These are phyloP conservation scores for Lunasporangiospora selenospora DNA, from an alignment of 192 early-diverging fungal genomes.

Conservation along the genomic window DNA sequence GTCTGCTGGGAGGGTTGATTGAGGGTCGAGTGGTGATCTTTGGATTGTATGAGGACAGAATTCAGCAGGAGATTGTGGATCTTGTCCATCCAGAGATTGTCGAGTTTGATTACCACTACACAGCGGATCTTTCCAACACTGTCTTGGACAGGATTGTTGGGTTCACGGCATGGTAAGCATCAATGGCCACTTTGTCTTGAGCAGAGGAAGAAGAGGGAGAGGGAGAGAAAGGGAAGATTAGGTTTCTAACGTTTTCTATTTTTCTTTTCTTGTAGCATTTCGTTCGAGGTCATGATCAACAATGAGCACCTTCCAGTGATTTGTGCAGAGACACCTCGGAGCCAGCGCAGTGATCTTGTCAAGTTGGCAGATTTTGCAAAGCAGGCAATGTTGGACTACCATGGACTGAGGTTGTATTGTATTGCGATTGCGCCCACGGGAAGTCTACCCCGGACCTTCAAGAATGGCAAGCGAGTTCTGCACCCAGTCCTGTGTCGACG, in stretches of 20 bases:
- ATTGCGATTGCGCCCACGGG: conserved; percentile 63
- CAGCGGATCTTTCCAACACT: conserved; percentile 33
- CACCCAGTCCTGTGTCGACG: conserved; percentile 71
- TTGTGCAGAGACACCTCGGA: conserved; percentile 64
- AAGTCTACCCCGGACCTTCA: conserved; percentile 71
- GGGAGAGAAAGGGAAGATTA: not conserved
- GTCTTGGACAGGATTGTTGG: conserved; percentile 39
- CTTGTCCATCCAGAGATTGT: conserved; percentile 45
- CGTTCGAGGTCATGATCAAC: conserved; percentile 72
- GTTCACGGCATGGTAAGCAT: conserved; percentile 47
- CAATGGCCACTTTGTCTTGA: not conserved
- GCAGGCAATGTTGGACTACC: conserved; percentile 61
- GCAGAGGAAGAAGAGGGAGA: conserved; percentile 20
- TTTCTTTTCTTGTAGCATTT: conserved; percentile 46
- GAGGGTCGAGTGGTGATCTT: conserved; percentile 76
- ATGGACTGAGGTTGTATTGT: conserved; percentile 69
- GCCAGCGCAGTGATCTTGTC: conserved; percentile 50
- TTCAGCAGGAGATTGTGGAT: conserved; percentile 55
- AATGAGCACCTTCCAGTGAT: conserved; percentile 80
- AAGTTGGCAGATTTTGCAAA: conserved; percentile 61
- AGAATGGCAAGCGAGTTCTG: conserved; percentile 71
- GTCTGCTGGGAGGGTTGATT: conserved; percentile 74
- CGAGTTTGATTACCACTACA: conserved; percentile 35
- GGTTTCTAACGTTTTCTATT: conserved; percentile 13
- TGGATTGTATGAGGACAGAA: conserved; percentile 80